Percentiles rank a stretch among this genome's conserved stretches.
phyloP scores from a whole-genome alignment of 352 stramenopile genomes.

The Pythium aphanidermatum region DNA sequence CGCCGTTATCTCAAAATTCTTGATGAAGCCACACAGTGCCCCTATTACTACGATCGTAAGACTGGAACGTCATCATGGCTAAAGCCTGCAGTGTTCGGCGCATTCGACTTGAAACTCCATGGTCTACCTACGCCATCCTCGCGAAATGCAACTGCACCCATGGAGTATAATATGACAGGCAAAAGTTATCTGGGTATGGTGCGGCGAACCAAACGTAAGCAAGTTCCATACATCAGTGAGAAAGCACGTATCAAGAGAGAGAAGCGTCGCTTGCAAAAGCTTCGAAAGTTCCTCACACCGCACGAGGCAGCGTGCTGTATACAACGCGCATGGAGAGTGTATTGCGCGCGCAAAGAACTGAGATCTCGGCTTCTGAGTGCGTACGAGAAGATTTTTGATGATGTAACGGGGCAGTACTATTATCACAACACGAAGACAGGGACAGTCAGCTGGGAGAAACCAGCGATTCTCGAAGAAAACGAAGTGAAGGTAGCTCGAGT shows the following conservation, averaged over 20 bases:
- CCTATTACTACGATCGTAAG: slow-evolving; percentile 70
- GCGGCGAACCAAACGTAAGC: slow-evolving; percentile 10
- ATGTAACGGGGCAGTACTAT: slow-evolving; percentile 51
- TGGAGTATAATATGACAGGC: background rate
- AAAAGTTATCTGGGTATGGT: slow-evolving; percentile 8
- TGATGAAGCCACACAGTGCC: slow-evolving; percentile 27
- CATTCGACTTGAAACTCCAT: slow-evolving; percentile 44
- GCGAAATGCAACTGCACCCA: slow-evolving; percentile 1
- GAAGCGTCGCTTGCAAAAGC: slow-evolving; percentile 51
- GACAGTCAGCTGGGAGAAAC: slow-evolving; percentile 58
- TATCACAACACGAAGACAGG: slow-evolving; percentile 77
- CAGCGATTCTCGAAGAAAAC: slow-evolving; percentile 32
- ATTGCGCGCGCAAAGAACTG: slow-evolving; percentile 32
- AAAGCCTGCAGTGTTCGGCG: slow-evolving; percentile 47
- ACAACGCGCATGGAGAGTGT: slow-evolving; percentile 43
- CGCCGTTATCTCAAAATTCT: slow-evolving; percentile 57
- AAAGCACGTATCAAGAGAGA: slow-evolving; percentile 52
- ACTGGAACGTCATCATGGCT: slow-evolving; percentile 44
- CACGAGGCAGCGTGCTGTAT: slow-evolving; percentile 49
- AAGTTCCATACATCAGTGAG: slow-evolving; percentile 35
- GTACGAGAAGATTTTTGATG: slow-evolving; percentile 76
- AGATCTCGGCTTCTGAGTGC: slow-evolving; percentile 33
- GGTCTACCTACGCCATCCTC: slow-evolving; percentile 6
- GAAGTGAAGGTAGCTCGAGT: slow-evolving; percentile 36
- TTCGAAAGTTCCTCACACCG: slow-evolving; percentile 41